These are phyloP conservation scores for Talaromyces trachyspermus DNA, from an alignment of 495 filamentous ascomycete species.

Conservation along the genomic window DNA sequence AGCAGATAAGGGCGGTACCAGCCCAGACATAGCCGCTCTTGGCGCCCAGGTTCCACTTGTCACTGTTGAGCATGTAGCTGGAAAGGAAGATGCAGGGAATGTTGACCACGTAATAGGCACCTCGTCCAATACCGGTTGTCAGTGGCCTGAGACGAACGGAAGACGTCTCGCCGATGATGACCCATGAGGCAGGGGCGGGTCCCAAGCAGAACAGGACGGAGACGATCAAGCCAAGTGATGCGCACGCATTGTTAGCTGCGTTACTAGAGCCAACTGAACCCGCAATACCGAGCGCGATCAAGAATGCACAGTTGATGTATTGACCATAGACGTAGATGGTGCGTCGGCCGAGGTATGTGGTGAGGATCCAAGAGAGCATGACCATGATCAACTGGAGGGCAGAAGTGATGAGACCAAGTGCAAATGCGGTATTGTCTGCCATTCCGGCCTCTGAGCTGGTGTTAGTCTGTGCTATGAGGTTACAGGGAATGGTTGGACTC, in stretches of 20 bases:
- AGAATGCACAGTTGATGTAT: constrained; percentile 26
- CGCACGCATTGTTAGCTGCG: constrained; percentile 37
- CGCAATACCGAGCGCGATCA: constrained; percentile 42
- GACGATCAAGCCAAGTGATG: constrained; percentile 48
- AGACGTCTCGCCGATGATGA: constrained; percentile 53
- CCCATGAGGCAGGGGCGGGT: constrained; percentile 47
- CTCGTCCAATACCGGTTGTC: constrained; percentile 51
- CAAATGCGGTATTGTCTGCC: constrained; percentile 27
- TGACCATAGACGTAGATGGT: constrained; percentile 39
- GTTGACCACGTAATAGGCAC: constrained; percentile 43
- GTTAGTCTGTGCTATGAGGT: constrained; percentile 15
- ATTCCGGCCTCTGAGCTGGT: constrained; percentile 26
- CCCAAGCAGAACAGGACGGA: constrained; percentile 47
- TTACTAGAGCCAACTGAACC: constrained; percentile 27
- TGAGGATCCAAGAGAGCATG: constrained; percentile 47
- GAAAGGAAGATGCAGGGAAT: constrained; percentile 48
- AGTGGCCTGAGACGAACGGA: constrained; percentile 48
- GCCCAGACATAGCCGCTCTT: constrained; percentile 47
- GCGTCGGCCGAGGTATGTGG: constrained; percentile 37
- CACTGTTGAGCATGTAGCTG: constrained; percentile 42
- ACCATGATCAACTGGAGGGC: constrained; percentile 43
- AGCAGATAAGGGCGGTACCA: constrained; percentile 43
- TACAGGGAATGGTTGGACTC: constrained; percentile 13
- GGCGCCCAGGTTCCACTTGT: constrained; percentile 39
- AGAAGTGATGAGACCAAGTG: constrained; percentile 41